Percentiles rank a stretch among this genome's conserved stretches.
Evolutionary conservation across 768 basidiomycete species (phyloP).

Genomic region (Daedaleopsis sinensis): DNA sequence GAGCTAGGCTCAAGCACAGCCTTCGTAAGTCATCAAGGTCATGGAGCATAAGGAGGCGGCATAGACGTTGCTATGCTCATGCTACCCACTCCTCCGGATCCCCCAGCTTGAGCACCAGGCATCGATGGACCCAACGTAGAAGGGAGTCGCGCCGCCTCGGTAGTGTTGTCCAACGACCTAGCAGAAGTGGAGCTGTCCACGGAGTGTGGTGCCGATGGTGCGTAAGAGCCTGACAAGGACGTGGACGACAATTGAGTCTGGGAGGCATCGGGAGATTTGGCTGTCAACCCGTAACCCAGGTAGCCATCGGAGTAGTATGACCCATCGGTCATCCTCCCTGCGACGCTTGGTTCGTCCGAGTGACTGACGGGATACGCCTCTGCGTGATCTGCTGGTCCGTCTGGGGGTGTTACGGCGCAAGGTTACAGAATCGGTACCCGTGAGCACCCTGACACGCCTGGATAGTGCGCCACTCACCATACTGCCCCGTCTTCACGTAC

Average conservation of each 20-base stretch:
- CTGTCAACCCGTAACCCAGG: not conserved
- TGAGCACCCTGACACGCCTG: too few relatives aligned
- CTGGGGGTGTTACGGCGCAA: not conserved
- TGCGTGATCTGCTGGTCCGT: not conserved
- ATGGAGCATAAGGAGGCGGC: not conserved
- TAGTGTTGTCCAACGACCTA: too few relatives aligned
- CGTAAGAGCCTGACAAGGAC: too few relatives aligned
- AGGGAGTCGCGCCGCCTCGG: too few relatives aligned
- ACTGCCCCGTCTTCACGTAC: slow-evolving; percentile 1
- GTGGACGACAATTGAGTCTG: too few relatives aligned
- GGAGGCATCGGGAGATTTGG: not conserved
- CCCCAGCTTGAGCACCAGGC: too few relatives aligned
- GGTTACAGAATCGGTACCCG: too few relatives aligned
- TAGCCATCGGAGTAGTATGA: not conserved
- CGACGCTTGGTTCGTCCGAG: not conserved
- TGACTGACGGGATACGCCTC: not conserved
- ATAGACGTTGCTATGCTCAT: not conserved
- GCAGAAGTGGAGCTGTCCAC: too few relatives aligned
- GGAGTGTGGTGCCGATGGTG: too few relatives aligned
- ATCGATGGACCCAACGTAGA: too few relatives aligned
- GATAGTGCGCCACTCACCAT: not conserved
- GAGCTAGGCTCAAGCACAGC: not conserved
- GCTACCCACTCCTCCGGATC: not conserved
- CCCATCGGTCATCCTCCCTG: not conserved
- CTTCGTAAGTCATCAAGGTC: not conserved